These are phyloP conservation scores for Hymenoscyphus fructigenus DNA, from an alignment of 2,329 filamentous ascomycete species.

Conservation along the genomic window DNA sequence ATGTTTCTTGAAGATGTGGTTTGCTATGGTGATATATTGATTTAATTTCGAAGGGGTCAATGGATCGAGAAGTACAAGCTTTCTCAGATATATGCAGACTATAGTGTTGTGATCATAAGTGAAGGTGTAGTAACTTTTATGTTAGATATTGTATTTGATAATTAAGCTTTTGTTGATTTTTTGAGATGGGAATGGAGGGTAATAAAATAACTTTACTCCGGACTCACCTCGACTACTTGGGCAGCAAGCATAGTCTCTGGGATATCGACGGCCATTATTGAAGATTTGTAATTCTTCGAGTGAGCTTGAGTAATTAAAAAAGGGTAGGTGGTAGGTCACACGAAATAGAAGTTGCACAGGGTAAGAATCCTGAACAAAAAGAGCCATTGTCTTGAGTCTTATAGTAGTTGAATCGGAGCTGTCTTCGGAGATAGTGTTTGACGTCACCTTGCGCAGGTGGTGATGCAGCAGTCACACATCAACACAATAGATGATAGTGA, in stretches of 20 bases:
- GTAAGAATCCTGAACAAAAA: background rate
- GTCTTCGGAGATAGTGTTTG: background rate
- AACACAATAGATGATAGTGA: no score
- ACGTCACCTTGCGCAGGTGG: background rate
- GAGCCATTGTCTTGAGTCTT: background rate
- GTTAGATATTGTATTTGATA: no score
- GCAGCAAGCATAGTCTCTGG: slow-evolving; percentile 48
- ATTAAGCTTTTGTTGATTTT: no score
- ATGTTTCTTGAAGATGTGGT: no score
- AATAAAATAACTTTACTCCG: background rate
- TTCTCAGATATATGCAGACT: no score
- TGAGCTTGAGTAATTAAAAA: background rate
- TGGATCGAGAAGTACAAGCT: no score
- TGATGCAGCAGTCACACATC: no score
- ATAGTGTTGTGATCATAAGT: no score
- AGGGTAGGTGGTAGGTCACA: background rate
- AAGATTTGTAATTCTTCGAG: background rate
- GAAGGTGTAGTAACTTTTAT: no score
- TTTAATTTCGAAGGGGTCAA: background rate
- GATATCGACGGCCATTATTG: slow-evolving; percentile 30
- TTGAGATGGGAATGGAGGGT: no score
- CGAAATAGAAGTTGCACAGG: background rate
- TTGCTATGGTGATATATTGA: background rate
- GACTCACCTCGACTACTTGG: slow-evolving; percentile 45
- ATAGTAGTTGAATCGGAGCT: background rate